phyloP scores from a whole-genome alignment of 2,329 filamentous ascomycete genomes.

The Huntiella abstrusa region DNA sequence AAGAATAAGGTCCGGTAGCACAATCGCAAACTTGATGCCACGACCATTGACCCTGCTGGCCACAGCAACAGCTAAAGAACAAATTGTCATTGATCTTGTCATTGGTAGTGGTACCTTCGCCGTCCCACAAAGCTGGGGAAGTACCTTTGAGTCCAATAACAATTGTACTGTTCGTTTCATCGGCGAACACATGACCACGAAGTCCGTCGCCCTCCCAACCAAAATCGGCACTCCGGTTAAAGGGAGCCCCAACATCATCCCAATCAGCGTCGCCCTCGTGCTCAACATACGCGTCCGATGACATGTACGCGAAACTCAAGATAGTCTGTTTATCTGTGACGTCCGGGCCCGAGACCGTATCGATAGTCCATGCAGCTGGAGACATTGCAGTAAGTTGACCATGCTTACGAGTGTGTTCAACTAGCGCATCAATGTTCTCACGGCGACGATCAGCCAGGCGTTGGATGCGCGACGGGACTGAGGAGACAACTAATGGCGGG shows the following conservation, averaged over 20 bases:
- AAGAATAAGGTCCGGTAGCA: slow-evolving; percentile 67
- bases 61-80: slow-evolving; percentile 96
- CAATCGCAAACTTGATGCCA: slow-evolving; percentile 92
- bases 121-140: slow-evolving; percentile 77
- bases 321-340: slow-evolving; percentile 72
- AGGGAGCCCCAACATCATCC: slow-evolving; percentile 60
- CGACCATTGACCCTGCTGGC: slow-evolving; percentile 72
- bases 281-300: slow-evolving; percentile 72
- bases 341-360: slow-evolving; percentile 62
- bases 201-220: slow-evolving; percentile 84
- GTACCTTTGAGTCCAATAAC: slow-evolving; percentile 90
- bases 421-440: slow-evolving; percentile 57
- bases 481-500: slow-evolving; percentile 39
- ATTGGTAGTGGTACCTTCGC: slow-evolving; percentile 89
- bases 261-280: slow-evolving; percentile 56
- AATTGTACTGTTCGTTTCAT: slow-evolving; percentile 68
- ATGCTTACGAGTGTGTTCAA: slow-evolving; percentile 50
- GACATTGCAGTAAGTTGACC: slow-evolving; percentile 51
- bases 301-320: slow-evolving; percentile 70
- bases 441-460: slow-evolving; percentile 62
- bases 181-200: slow-evolving; percentile 79
- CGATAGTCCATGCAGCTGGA: slow-evolving; percentile 62
- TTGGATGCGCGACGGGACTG: slow-evolving; percentile 51
- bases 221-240: slow-evolving; percentile 76
- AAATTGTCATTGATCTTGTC: slow-evolving; percentile 97